Evolutionary conservation across 768 basidiomycete genomes (phyloP).

Genomic region (Amanita exitialis): DNA sequence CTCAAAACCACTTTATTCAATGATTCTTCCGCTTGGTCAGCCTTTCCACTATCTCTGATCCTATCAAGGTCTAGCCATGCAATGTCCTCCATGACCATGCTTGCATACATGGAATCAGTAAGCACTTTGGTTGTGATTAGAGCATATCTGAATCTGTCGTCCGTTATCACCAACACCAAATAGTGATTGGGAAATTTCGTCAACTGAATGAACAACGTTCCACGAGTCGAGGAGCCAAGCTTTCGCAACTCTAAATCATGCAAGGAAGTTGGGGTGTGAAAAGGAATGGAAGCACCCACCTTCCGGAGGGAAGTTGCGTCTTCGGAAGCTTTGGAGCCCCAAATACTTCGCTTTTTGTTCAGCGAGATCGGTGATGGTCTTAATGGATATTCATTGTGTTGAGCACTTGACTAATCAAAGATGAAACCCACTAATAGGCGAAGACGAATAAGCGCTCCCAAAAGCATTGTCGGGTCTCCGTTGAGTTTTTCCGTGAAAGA

Average conservation of each 20-base stretch:
- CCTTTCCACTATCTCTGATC: constrained; percentile 30
- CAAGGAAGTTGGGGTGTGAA: constrained; percentile 2
- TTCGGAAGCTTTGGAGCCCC: constrained; percentile 65
- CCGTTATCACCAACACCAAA: constrained; percentile 74
- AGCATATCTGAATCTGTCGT: constrained; percentile 72
- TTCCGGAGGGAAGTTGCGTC: constrained; percentile 55
- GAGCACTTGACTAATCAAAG: background rate
- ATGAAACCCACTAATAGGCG: constrained; percentile 46
- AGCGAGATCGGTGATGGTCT: constrained; percentile 78
- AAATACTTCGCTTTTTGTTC: constrained; percentile 84
- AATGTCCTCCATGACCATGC: constrained; percentile 66
- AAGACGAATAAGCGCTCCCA: constrained; percentile 46
- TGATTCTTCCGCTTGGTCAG: background rate
- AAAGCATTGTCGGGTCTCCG: constrained; percentile 50
- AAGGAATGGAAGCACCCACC: constrained; percentile 29
- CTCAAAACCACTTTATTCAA: background rate
- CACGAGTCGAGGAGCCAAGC: constrained; percentile 53
- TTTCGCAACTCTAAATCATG: constrained; percentile 49
- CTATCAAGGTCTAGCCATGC: constrained; percentile 67
- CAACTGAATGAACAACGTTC: constrained; percentile 67
- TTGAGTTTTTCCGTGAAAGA: constrained; percentile 54
- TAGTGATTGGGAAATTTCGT: constrained; percentile 72
- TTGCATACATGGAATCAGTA: constrained; percentile 42
- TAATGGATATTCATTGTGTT: background rate
- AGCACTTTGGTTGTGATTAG: constrained; percentile 58